These are phyloP conservation scores for Isoetes engelmannii DNA, from an alignment of 83 land plant genomes.

Conservation along the genomic window DNA sequence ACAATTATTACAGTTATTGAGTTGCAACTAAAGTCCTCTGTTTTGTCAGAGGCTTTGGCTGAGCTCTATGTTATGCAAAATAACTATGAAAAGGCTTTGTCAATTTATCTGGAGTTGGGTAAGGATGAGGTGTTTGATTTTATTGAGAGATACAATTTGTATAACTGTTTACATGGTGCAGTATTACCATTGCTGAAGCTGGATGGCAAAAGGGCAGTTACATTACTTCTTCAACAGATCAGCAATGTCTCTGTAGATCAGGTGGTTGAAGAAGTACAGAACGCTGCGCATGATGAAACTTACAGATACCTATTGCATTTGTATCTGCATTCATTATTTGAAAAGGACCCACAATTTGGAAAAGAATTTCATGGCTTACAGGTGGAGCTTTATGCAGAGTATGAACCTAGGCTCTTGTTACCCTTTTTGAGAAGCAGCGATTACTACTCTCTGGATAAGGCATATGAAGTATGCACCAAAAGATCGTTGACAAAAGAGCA, in stretches of 20 bases:
- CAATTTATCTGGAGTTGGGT: conserved; percentile 82
- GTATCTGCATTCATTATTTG: conserved; percentile 80
- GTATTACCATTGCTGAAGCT: conserved; percentile 68
- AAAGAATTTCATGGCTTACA: conserved; percentile 80
- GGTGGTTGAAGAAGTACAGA: conserved; percentile 57
- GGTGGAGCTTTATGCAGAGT: conserved; percentile 98
- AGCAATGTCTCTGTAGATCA: conserved; percentile 53
- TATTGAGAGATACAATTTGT: conserved; percentile 67
- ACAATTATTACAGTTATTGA: conserved; percentile 81
- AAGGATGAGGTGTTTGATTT: conserved; percentile 79
- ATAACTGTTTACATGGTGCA: conserved; percentile 71
- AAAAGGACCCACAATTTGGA: conserved; percentile 59
- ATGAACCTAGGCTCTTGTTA: conserved; percentile 72
- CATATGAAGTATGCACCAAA: conserved; percentile 80
- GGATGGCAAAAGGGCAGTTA: conserved; percentile 68
- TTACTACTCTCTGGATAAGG: conserved; percentile 88
- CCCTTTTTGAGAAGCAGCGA: conserved; percentile 94
- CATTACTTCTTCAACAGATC: conserved; percentile 62
- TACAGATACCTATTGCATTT: conserved; percentile 55
- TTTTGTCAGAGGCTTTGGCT: conserved; percentile 85
- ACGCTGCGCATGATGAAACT: conserved; percentile 43
- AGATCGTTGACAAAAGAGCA: conserved; percentile 71
- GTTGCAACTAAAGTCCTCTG: conserved; percentile 64
- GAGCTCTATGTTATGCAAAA: conserved; percentile 63
- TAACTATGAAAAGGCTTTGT: conserved; percentile 70